Conservation (phyloP, 352 stramenopile genomes). For the Phytopythium kandeliae region DNA sequence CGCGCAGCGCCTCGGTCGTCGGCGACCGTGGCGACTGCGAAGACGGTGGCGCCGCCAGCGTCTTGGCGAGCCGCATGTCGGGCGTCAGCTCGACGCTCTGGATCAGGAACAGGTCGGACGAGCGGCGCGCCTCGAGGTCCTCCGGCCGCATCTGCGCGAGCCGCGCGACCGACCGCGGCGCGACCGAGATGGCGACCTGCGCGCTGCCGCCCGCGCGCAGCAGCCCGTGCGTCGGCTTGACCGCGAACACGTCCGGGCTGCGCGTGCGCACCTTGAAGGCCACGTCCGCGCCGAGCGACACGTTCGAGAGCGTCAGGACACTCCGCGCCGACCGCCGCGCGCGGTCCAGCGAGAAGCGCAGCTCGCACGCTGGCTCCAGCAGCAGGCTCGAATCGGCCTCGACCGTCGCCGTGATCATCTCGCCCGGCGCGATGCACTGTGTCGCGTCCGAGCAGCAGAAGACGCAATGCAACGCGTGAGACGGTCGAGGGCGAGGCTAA, state of each 20-base stretch:
- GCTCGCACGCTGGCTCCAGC: conserved; percentile 55
- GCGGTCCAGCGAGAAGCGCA: conserved; percentile 31
- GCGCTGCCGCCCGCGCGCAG: conserved; percentile 28
- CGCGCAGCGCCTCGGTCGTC: conserved; percentile 25
- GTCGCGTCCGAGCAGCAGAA: background rate
- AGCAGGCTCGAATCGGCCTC: conserved; percentile 67
- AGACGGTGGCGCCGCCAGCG: conserved; percentile 4
- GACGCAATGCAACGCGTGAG: background rate
- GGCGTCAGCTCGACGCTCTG: conserved; percentile 46
- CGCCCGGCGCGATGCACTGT: background rate
- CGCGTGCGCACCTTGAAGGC: conserved; percentile 77
- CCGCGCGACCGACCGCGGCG: conserved; percentile 17
- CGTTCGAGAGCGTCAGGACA: conserved; percentile 54
- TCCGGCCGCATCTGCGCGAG: conserved; percentile 26
- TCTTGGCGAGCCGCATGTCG: conserved; percentile 36
- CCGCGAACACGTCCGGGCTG: conserved; percentile 69
- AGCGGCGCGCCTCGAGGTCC: conserved; percentile 28
- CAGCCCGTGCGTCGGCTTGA: conserved; percentile 60
- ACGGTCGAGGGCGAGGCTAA: background rate
- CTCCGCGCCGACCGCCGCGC: background rate
- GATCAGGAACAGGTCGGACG: conserved; percentile 45
- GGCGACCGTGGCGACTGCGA: conserved; percentile 11
- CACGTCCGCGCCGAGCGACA: conserved; percentile 49
- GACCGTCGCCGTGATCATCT: conserved; percentile 70
- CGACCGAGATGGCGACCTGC: conserved; percentile 36